Percentiles rank a stretch among this genome's conserved stretches.
Evolutionary conservation across 768 basidiomycete genomes (phyloP).

Genomic region (Asterophora parasitica): DNA sequence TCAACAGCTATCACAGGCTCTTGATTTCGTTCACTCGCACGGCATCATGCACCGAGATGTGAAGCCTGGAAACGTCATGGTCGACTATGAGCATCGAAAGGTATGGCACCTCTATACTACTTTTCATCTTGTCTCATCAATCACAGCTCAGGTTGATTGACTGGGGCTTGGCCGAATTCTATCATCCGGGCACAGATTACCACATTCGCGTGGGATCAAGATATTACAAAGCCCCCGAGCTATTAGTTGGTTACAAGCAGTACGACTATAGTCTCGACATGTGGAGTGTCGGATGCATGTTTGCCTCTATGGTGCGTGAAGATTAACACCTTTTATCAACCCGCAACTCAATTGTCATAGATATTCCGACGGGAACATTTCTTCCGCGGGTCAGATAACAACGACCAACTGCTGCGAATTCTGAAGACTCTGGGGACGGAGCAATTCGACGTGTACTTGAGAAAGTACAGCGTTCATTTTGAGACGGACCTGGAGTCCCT

Average conservation of each 20-base stretch:
- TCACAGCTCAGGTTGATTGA: conserved; percentile 56
- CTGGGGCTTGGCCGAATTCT: conserved; percentile 77
- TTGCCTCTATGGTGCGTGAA: conserved; percentile 60
- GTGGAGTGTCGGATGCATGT: conserved; percentile 74
- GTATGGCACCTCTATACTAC: conserved; percentile 26
- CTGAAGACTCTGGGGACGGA: conserved; percentile 66
- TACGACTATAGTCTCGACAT: conserved; percentile 72
- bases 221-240: conserved; percentile 72
- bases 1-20: conserved; percentile 29
- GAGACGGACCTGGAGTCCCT: conserved; percentile 57
- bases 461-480: conserved; percentile 60
- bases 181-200: conserved; percentile 64
- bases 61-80: conserved; percentile 63
- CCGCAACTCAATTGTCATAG: conserved; percentile 25
- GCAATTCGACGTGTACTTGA: conserved; percentile 55
- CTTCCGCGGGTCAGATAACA: conserved; percentile 70
- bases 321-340: background rate
- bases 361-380: conserved; percentile 73
- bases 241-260: conserved; percentile 65
- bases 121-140: background rate
- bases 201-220: conserved; percentile 69
- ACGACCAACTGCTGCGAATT: conserved; percentile 70
- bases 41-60: conserved; percentile 64
- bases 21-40: conserved; percentile 67
- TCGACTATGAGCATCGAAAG: conserved; percentile 58